A percentile compares a stretch with the other conserved stretches of the same genome.
Evolutionary conservation across 768 basidiomycete species (phyloP).

Genomic region (Hortiboletus flavorubellus): DNA sequence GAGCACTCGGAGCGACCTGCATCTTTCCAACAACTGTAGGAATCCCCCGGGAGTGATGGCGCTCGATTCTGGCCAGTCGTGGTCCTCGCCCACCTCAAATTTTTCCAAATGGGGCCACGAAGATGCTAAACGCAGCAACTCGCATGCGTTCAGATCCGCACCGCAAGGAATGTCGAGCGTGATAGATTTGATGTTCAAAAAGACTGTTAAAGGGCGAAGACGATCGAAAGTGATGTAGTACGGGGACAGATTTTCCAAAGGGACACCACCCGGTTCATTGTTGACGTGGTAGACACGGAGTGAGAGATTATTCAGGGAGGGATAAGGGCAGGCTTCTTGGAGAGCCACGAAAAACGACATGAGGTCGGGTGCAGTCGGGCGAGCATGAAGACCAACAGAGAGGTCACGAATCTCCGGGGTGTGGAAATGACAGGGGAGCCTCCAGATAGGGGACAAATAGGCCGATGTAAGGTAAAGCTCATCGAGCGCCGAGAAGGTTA

Average conservation of each 20-base stretch:
- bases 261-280: neutral
- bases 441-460: neutral
- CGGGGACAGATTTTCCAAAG: neutral
- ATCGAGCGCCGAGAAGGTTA: constrained; percentile 4
- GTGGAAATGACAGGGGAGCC: neutral
- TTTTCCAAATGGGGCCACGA: constrained; percentile 8
- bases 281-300: neutral
- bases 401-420: neutral
- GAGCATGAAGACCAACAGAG: neutral
- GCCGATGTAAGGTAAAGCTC: neutral
- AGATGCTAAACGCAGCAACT: constrained; percentile 12
- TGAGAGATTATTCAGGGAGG: neutral
- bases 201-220: constrained; percentile 3
- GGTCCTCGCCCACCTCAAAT: neutral
- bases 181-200: constrained; percentile 4
- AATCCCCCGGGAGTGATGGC: constrained; percentile 12
- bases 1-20: constrained; percentile 8
- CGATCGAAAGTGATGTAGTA: neutral
- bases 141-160: constrained; percentile 3
- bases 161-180: neutral
- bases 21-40: constrained; percentile 10
- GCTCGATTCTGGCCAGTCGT: constrained; percentile 3
- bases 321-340: neutral
- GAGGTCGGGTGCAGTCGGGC: neutral
- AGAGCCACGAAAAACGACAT: constrained; percentile 2